Conservation (phyloP, 1,284 basidiomycete species). For the Gymnopus androsaceus region DNA sequence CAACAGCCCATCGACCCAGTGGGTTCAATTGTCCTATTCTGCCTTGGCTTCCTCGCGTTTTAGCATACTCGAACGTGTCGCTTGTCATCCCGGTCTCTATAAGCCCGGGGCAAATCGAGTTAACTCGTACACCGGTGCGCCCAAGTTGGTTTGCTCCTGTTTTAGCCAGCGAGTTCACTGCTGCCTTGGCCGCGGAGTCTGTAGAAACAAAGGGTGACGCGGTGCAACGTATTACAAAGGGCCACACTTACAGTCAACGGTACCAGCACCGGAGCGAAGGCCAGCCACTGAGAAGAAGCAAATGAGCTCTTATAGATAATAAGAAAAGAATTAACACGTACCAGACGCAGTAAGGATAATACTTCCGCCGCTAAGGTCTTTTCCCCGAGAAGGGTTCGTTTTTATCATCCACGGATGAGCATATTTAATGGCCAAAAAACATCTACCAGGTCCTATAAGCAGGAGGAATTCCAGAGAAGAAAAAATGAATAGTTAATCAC, state of each 20-base stretch:
- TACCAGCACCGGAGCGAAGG: conserved; percentile 81
- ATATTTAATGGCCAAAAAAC: conserved; percentile 89
- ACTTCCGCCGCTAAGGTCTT: conserved; percentile 72
- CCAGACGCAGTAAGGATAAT: conserved; percentile 91
- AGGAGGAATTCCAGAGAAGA: neutral
- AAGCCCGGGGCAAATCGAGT: conserved; percentile 88
- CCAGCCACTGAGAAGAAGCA: conserved; percentile 69
- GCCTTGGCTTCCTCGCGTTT: conserved; percentile 65
- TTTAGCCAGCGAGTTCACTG: conserved; percentile 86
- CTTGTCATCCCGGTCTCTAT: conserved; percentile 91
- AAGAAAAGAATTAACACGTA: conserved; percentile 33
- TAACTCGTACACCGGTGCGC: conserved; percentile 83
- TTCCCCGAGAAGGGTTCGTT: conserved; percentile 64
- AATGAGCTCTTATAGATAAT: neutral
- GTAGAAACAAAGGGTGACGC: conserved; percentile 18
- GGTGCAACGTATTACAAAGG: neutral
- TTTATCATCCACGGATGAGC: conserved; percentile 81
- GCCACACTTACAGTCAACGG: conserved; percentile 72
- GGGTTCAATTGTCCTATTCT: conserved; percentile 91
- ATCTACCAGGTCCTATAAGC: conserved; percentile 44
- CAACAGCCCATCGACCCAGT: conserved; percentile 74
- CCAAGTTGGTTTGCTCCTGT: conserved; percentile 82
- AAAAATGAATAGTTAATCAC: conserved; percentile 45
- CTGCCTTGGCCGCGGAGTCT: conserved; percentile 92
- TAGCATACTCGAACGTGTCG: conserved; percentile 74